A percentile compares a stretch with the other conserved stretches of the same genome.
These are phyloP conservation scores for Populus hybrid DNA, from an alignment of 441 rosid genomes.

Conservation along the genomic window DNA sequence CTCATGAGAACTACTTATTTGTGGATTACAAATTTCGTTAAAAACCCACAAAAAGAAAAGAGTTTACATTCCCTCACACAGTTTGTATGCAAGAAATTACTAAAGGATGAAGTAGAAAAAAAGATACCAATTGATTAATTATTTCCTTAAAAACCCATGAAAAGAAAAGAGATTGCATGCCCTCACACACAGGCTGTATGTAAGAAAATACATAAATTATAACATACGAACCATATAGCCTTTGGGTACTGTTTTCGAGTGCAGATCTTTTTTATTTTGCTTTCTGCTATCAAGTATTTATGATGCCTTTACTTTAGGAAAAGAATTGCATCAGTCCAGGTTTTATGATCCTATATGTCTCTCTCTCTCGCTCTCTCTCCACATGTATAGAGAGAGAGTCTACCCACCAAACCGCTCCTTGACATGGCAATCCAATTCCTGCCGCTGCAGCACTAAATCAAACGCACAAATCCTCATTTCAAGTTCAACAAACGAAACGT, in stretches of 20 bases:
- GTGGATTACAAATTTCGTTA: not conserved
- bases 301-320: not conserved
- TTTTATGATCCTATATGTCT: not conserved
- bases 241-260: not conserved
- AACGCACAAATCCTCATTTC: not conserved
- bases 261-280: not conserved
- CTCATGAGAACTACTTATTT: not conserved
- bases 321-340: not conserved
- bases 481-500: not conserved
- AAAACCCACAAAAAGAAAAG: not conserved
- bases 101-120: not conserved
- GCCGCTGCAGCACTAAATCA: not conserved
- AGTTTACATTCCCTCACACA: not conserved
- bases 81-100: not conserved
- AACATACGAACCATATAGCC: not conserved
- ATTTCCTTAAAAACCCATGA: not conserved
- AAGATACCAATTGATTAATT: too few species aligned
- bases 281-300: not conserved
- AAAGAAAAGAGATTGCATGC: not conserved
- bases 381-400: too few species aligned
- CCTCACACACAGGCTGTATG: not conserved
- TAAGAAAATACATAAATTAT: not conserved
- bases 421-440: not conserved
- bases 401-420: too few species aligned
- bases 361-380: not conserved